These are phyloP conservation scores for Chrysopogon serrulatus DNA, from an alignment of 176 grass and related monocot species.

Conservation along the genomic window DNA sequence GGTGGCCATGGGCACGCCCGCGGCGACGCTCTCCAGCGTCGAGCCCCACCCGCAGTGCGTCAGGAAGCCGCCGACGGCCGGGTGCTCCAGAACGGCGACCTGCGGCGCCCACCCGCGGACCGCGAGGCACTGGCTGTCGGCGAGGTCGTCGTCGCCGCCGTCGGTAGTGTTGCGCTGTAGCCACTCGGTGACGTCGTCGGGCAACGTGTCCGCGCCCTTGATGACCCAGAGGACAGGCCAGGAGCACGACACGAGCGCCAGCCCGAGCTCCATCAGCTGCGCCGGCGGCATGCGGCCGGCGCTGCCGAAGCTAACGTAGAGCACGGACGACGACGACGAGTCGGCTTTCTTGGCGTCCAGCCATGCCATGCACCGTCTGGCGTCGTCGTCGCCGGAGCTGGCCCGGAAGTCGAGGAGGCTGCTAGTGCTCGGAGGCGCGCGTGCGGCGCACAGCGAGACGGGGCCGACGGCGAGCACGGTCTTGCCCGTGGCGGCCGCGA, in stretches of 20 bases:
- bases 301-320: constrained; percentile 70
- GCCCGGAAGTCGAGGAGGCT: not conserved
- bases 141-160: not conserved
- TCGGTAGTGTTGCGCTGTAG: constrained; percentile 22
- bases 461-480: not conserved
- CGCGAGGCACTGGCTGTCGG: constrained; percentile 36
- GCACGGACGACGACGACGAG: constrained; percentile 24
- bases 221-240: constrained; percentile 58
- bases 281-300: constrained; percentile 21
- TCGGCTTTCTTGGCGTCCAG: constrained; percentile 36
- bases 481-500: not conserved
- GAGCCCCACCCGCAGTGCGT: constrained; percentile 88
- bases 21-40: constrained; percentile 46
- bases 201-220: constrained; percentile 15
- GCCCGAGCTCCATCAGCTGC: constrained; percentile 46
- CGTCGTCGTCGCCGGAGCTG: not conserved
- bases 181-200: constrained; percentile 34
- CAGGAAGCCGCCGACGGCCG: constrained; percentile 45
- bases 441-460: not conserved
- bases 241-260: constrained; percentile 34
- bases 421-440: constrained; percentile 11
- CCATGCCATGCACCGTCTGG: constrained; percentile 40
- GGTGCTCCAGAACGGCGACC: constrained; percentile 51
- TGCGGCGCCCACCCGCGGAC: constrained; percentile 63
- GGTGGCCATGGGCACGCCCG: constrained; percentile 37